A percentile compares a stretch with the other conserved stretches of the same genome.
Conservation (phyloP, 495 filamentous ascomycete genomes). For the Rostrohypoxylon terebratum region DNA sequence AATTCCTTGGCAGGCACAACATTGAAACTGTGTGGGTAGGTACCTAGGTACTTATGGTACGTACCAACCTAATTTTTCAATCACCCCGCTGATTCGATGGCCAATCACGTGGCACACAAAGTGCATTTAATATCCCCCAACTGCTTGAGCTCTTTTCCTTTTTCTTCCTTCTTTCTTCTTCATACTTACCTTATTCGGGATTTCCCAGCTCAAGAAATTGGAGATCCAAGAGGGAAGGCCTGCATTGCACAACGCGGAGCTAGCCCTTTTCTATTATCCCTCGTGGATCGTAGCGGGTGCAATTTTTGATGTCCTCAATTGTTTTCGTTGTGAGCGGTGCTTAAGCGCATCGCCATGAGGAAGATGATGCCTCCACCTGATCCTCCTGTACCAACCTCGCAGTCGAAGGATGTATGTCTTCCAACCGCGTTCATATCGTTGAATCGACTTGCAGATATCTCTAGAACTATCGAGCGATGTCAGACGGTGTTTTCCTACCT, state of each 20-base stretch:
- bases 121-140: conserved; percentile 7
- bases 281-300: conserved; percentile 69
- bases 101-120: conserved; percentile 1
- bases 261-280: conserved; percentile 74
- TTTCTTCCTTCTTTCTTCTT: conserved; percentile 60
- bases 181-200: conserved; percentile 81
- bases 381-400: not conserved
- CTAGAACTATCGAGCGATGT: not conserved
- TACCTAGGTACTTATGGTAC: conserved; percentile 3
- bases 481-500: not conserved
- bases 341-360: conserved; percentile 28
- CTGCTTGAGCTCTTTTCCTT: not conserved
- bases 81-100: conserved; percentile 5
- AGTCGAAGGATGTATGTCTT: not conserved
- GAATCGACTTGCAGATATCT: not conserved
- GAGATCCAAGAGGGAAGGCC: conserved; percentile 70
- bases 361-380: conserved; percentile 6
- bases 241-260: conserved; percentile 84
- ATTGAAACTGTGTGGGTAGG: not conserved
- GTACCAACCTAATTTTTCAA: conserved; percentile 11
- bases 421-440: not conserved
- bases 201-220: conserved; percentile 70
- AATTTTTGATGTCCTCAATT: conserved; percentile 47
- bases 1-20: conserved; percentile 10
- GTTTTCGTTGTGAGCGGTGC: conserved; percentile 42